Evolutionary conservation across 345 rosid species (phyloP).

Genomic region (Salix dunnii): DNA sequence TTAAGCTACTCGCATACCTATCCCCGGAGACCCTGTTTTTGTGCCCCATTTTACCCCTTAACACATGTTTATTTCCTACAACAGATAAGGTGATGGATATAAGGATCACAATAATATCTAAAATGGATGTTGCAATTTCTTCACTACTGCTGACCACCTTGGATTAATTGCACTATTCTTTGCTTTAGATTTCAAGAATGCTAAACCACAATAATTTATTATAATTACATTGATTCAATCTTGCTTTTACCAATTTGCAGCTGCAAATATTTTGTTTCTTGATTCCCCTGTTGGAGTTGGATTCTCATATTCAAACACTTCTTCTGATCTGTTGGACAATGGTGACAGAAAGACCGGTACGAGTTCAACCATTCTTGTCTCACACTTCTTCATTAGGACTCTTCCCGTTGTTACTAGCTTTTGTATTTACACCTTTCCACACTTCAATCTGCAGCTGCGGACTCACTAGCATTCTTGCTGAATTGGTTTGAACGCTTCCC

Average conservation of each 20-base stretch:
- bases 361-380: constrained; percentile 18
- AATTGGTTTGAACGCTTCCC: constrained; percentile 92
- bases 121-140: not conserved
- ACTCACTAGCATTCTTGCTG: constrained; percentile 65
- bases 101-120: not conserved
- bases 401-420: constrained; percentile 1
- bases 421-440: constrained; percentile 3
- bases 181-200: not conserved
- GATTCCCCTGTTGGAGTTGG: constrained; percentile 98
- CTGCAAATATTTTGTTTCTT: constrained; percentile 75
- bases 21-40: not conserved
- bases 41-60: not conserved
- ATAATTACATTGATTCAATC: not conserved
- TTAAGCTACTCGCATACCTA: not conserved
- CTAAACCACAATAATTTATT: not conserved
- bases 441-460: constrained; percentile 53
- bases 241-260: constrained; percentile 37
- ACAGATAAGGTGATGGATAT: not conserved
- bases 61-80: not conserved
- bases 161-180: not conserved
- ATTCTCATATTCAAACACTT: constrained; percentile 79
- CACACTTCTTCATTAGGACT: not conserved
- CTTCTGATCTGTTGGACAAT: constrained; percentile 46
- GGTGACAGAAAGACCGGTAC: constrained; percentile 60
- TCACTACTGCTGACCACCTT: not conserved